Evolutionary conservation across 805 yeast genomes (phyloP), one percentile per base, ranked within the genome.

Genomic region (Metschnikowia matae): DNA sequence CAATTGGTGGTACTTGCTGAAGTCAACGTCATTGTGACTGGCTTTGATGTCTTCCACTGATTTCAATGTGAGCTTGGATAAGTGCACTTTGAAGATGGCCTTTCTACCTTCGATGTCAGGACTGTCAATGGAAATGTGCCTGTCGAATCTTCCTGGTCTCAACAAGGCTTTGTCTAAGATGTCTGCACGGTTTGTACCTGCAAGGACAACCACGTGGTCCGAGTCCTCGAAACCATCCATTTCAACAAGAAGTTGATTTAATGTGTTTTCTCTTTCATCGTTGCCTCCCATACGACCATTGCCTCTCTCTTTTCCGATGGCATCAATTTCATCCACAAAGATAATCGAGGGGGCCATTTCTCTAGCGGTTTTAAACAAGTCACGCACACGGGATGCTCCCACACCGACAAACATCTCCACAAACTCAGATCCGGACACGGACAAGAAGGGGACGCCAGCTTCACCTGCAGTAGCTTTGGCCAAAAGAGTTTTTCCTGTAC

Each of bases 391-490:
- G 15, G 96, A 87, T 1, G 99, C 98, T 73, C 99, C 99, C 21
- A 92, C 97, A 77, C 99, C 99, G 31, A 91, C 98, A 75, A 90
- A 94, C 98, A 92, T 94, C 68, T 92, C 98, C 13, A 94, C 96
- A 60, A 92, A 92, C 68, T 92, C 99, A 5, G 98, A 91, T 56
- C 99, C 99, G 0, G 96, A 88, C 17, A 94, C 98, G 14, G 96
- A 87, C 61, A 84, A 84, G 66, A 94, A 94, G 40, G 99, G 97
- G 38, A 94, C 99, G 50, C 94, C 96, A 0, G 99, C 99, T 69
- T 94, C 99, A 58, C 99, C 99, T 1, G 99, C 99, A 45, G 98
- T 94, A 4, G 99, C 99, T 65, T 89, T 92, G 11, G 99, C 99
- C 46, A 94, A 73, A 48, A 94, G 75, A 0, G 99, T 94, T 67